phyloP scores from a whole-genome alignment of 2,329 filamentous ascomycete genomes.

The Beauveria caledonica region DNA sequence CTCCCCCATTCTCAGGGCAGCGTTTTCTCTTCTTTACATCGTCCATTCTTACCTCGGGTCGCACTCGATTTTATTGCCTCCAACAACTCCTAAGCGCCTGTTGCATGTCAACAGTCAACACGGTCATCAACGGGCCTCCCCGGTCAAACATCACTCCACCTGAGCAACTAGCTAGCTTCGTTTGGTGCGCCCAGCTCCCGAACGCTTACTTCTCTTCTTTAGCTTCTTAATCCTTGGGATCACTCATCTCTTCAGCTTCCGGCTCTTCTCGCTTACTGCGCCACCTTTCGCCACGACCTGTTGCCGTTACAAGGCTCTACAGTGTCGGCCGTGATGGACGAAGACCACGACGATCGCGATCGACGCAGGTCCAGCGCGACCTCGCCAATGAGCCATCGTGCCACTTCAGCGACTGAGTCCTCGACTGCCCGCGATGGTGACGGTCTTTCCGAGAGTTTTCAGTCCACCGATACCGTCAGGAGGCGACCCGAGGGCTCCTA shows the following conservation, averaged over 20 bases:
- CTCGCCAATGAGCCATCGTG: slow-evolving; percentile 42
- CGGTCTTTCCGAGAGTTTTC: slow-evolving; percentile 43
- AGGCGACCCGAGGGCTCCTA: slow-evolving; percentile 47
- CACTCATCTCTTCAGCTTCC: neutral
- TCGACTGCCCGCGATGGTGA: slow-evolving; percentile 32
- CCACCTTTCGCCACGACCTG: neutral
- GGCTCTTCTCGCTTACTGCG: neutral
- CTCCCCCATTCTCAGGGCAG: neutral
- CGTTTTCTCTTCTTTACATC: neutral
- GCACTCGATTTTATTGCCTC: neutral
- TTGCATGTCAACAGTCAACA: neutral
- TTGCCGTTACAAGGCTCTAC: neutral
- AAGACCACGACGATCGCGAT: neutral
- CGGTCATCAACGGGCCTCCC: slow-evolving; percentile 6
- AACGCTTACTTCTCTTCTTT: neutral
- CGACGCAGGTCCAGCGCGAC: slow-evolving; percentile 16
- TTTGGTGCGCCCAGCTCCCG: slow-evolving; percentile 2
- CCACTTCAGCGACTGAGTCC: slow-evolving; percentile 31
- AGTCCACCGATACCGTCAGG: slow-evolving; percentile 53
- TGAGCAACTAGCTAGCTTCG: neutral
- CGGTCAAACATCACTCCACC: slow-evolving; percentile 5
- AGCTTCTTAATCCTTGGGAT: neutral
- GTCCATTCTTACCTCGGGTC: neutral
- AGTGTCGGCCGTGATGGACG: slow-evolving; percentile 2
- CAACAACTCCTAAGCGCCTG: neutral